Conservation (phyloP, 208 protist species). For the Crithidia acanthocephali region DNA sequence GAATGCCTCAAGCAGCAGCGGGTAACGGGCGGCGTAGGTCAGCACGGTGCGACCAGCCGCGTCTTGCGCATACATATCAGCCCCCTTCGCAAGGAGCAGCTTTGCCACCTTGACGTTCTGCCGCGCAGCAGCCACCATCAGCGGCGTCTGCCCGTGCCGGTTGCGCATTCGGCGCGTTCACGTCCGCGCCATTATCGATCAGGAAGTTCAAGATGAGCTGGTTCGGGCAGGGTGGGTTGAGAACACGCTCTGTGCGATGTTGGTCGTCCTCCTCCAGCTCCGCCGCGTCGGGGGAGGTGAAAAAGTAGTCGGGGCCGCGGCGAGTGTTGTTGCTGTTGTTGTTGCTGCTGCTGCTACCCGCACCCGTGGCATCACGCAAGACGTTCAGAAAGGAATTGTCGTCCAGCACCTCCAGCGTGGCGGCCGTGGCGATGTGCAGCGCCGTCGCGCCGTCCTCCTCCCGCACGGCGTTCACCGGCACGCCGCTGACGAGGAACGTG, state of each 20-base stretch:
- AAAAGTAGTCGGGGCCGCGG: background rate
- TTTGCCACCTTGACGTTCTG: conserved; percentile 51
- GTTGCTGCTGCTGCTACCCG: background rate
- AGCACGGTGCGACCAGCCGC: conserved; percentile 45
- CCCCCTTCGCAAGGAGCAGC: conserved; percentile 64
- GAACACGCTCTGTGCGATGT: conserved; percentile 1
- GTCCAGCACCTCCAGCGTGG: conserved; percentile 18
- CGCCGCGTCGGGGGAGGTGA: background rate
- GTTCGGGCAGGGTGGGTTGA: conserved; percentile 46
- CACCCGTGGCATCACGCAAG: background rate
- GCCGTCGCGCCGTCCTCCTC: conserved; percentile 54
- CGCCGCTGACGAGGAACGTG: conserved; percentile 66
- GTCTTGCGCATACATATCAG: conserved; percentile 47
- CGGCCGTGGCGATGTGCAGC: conserved; percentile 66
- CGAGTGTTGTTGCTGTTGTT: background rate
- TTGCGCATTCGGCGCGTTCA: conserved; percentile 49
- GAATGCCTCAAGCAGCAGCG: conserved; percentile 58
- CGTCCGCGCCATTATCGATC: conserved; percentile 73
- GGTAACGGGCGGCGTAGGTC: conserved; percentile 59
- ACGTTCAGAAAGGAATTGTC: background rate
- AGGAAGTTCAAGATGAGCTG: conserved; percentile 68
- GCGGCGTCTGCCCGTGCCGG: conserved; percentile 58
- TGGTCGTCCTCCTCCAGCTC: conserved; percentile 18
- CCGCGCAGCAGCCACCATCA: conserved; percentile 72
- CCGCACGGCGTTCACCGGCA: conserved; percentile 44